Evolutionary conservation across 1,139 yeast genomes (phyloP), one percentile per base, ranked within the genome.

Genomic region (Trichomonascaceae sp.): DNA sequence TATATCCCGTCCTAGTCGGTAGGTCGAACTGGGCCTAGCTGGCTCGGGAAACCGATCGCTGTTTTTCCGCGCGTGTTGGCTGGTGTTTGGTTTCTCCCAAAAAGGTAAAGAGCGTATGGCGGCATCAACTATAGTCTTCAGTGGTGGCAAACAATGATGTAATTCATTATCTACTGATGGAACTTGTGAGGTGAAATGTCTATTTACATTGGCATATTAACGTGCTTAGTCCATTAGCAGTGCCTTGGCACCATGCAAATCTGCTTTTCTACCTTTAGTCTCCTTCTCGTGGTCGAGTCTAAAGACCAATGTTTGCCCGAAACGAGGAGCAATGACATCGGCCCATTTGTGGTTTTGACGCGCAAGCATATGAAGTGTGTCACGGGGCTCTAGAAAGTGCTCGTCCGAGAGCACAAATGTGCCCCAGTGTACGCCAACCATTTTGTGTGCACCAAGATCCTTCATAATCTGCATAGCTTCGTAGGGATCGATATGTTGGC

Each of bases 351-450:
- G 34, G 15, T 39, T 46, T 13, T 37, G 35, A 29, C 37, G 40
- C 8, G 52, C 57, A 17, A 54, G 43, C 31, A 44, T 43, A 26
- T 53, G 54, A 16, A 73, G 47, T 42, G 60, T 57, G 36, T 62
- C 62, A 44, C 78, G 74, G 1, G 97, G 97, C 52, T 87, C 96
- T 29, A 81, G 53, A 43, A 78, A 82, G 33, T 84, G 80, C 52
- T 87, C 97, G 31, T 87, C 80, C 52, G 93, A 79, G 42, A 87
- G 60, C 28, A 82, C 76, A 58, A 84, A 87, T 0, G 97, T 87
- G 1, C 97, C 97, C 93, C 95, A 87, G 55, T 87, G 97, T 22
- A 87, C 81, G 1, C 97, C 97, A 41, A 80, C 71, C 60, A 81
- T 71, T 44, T 67, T 71, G 36, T 65, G 56, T 3, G 81, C 74